Conservation (phyloP, 495 filamentous ascomycete genomes). For the Podospora sp. region DNA sequence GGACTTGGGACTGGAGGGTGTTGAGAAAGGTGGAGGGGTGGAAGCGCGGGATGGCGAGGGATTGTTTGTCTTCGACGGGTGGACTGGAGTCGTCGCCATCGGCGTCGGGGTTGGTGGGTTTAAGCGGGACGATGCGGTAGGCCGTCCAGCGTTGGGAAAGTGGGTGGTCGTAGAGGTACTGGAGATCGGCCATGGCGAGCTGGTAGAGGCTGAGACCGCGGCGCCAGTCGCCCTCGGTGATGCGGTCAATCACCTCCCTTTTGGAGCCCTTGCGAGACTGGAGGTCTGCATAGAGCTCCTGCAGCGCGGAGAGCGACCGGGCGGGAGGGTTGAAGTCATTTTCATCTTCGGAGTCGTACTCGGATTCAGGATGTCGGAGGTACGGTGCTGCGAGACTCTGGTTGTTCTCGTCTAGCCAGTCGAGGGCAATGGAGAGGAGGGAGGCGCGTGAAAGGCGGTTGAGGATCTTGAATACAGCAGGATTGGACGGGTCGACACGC, state of each 20-base stretch:
- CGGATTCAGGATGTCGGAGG: slow-evolving; percentile 41
- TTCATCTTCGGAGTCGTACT: slow-evolving; percentile 46
- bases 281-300: slow-evolving; percentile 60
- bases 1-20: slow-evolving; percentile 69
- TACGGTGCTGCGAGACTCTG: slow-evolving; percentile 58
- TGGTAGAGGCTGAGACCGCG: slow-evolving; percentile 75
- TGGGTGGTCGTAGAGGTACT: slow-evolving; percentile 77
- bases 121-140: slow-evolving; percentile 57
- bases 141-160: slow-evolving; percentile 74
- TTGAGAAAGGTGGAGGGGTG: slow-evolving; percentile 74
- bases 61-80: slow-evolving; percentile 43
- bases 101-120: slow-evolving; percentile 36
- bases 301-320: slow-evolving; percentile 61
- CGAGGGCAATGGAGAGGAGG: slow-evolving; percentile 66
- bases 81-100: slow-evolving; percentile 30
- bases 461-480: slow-evolving; percentile 65
- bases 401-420: slow-evolving; percentile 72
- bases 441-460: slow-evolving; percentile 69
- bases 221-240: slow-evolving; percentile 81
- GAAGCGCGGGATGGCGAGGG: slow-evolving; percentile 65
- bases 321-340: slow-evolving; percentile 64
- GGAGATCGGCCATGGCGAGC: slow-evolving; percentile 77
- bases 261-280: slow-evolving; percentile 65
- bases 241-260: slow-evolving; percentile 73
- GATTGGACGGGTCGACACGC: slow-evolving; percentile 64